Evolutionary conservation across 164 flowering plant genomes (phyloP).

Genomic region (Piper longum): DNA sequence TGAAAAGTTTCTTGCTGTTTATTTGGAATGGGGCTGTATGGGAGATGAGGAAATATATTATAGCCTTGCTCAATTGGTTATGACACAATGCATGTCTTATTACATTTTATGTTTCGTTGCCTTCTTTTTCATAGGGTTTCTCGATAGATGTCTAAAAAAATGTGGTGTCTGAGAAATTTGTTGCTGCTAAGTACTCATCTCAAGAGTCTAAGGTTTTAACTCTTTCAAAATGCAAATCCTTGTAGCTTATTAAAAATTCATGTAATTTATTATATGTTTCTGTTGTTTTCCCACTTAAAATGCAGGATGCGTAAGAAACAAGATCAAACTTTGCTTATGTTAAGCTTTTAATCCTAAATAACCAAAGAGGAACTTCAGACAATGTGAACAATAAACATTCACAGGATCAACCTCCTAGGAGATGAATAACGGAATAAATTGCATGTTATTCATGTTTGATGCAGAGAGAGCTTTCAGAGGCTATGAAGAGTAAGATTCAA

Average conservation of each 20-base stretch:
- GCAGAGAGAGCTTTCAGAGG: constrained; percentile 88
- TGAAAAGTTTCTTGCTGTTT: no score
- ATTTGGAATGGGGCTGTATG: no score
- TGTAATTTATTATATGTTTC: constrained; percentile 7
- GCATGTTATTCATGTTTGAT: constrained; percentile 44
- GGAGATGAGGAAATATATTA: no score
- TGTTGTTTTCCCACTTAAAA: constrained; percentile 19
- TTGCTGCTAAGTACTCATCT: constrained; percentile 73
- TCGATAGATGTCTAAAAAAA: constrained; percentile 37
- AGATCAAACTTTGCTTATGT: constrained; percentile 24
- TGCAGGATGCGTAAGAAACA: constrained; percentile 76
- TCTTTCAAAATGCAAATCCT: constrained; percentile 2
- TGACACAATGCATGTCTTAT: no score
- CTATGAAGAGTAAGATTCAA: constrained; percentile 86
- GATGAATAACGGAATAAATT: constrained; percentile 32
- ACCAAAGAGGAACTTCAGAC: constrained; percentile 43
- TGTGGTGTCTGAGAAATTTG: constrained; percentile 63
- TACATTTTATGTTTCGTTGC: no score
- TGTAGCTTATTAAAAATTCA: constrained; percentile 1
- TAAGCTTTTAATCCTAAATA: constrained; percentile 34
- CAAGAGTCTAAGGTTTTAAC: constrained; percentile 41
- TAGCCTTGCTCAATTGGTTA: no score
- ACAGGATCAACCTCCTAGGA: constrained; percentile 22
- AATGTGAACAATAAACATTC: constrained; percentile 33
- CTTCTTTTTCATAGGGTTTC: constrained; percentile 45